Conservation (phyloP, 2,329 filamentous ascomycete genomes). For the Monilinia polystroma region DNA sequence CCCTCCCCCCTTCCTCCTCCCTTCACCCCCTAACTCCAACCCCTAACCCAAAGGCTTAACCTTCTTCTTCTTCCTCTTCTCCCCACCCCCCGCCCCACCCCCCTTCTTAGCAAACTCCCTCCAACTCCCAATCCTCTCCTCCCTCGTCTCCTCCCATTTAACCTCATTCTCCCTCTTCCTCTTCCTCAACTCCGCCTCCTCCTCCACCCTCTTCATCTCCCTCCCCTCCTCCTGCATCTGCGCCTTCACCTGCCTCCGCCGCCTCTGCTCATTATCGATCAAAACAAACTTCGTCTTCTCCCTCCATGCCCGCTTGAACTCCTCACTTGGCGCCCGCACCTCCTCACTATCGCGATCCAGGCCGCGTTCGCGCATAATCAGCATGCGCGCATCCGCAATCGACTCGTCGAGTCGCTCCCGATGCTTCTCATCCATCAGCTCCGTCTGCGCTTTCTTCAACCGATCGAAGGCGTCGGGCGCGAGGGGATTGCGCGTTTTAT, state of each 20-base stretch:
- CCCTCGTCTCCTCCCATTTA: constrained; percentile 91
- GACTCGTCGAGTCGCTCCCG: constrained; percentile 85
- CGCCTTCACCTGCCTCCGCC: constrained; percentile 82
- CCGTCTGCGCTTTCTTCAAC: constrained; percentile 88
- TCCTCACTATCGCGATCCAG: constrained; percentile 86
- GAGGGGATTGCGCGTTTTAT: constrained; percentile 88
- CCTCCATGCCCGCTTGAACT: constrained; percentile 83
- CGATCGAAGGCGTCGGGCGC: constrained; percentile 96
- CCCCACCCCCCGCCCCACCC: constrained; percentile 45
- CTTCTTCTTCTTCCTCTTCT: constrained; percentile 72
- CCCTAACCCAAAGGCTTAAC: constrained; percentile 38
- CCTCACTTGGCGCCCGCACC: constrained; percentile 65
- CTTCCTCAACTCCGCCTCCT: constrained; percentile 77
- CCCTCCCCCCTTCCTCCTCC: too few species aligned
- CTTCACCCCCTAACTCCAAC: neutral
- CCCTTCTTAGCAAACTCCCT: constrained; percentile 79
- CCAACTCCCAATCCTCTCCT: constrained; percentile 92
- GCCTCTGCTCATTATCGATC: constrained; percentile 85
- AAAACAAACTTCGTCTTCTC: constrained; percentile 88
- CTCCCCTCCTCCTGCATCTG: constrained; percentile 96
- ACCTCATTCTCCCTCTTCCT: constrained; percentile 89
- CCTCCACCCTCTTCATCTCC: constrained; percentile 80
- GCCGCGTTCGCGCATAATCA: constrained; percentile 91
- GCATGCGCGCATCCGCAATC: constrained; percentile 92
- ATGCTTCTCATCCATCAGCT: constrained; percentile 91